Evolutionary conservation across 2,329 filamentous ascomycete species (phyloP).

Genomic region (Cercospora sp.): DNA sequence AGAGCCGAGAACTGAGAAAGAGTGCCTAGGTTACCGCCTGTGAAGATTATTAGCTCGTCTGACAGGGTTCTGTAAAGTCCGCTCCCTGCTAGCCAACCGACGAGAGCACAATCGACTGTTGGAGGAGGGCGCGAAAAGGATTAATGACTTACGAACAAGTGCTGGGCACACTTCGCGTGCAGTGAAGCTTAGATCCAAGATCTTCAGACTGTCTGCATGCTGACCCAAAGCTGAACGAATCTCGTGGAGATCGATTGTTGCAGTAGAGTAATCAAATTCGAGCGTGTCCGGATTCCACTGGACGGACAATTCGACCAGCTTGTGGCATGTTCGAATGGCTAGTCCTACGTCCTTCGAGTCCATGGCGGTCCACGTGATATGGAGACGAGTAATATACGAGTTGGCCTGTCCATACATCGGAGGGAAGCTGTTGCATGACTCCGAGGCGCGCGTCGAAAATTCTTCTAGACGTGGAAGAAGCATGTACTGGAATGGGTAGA

Average conservation of each 20-base stretch:
- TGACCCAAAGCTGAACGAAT: neutral
- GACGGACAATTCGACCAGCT: neutral
- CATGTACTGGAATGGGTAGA: neutral
- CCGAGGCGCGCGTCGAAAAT: neutral
- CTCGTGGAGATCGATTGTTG: neutral
- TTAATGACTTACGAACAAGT: neutral
- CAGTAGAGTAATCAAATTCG: neutral
- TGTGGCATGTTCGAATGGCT: neutral
- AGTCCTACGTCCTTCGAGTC: neutral
- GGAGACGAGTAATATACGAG: neutral
- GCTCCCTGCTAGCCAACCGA: neutral
- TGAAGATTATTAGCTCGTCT: neutral
- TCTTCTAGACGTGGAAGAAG: neutral
- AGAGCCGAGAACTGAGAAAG: neutral
- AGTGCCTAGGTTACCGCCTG: neutral
- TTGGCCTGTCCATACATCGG: neutral
- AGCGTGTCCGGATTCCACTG: neutral
- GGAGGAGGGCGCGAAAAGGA: neutral
- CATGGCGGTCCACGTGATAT: neutral
- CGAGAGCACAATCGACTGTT: neutral
- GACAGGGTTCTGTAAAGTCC: too few relatives aligned
- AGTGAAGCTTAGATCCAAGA: neutral
- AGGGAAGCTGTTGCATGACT: neutral
- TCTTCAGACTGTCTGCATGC: neutral
- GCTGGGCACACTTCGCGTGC: neutral